These are phyloP conservation scores for Wickerhamomyces subpelliculosus DNA, from an alignment of 805 yeast genomes.

Conservation along the genomic window DNA sequence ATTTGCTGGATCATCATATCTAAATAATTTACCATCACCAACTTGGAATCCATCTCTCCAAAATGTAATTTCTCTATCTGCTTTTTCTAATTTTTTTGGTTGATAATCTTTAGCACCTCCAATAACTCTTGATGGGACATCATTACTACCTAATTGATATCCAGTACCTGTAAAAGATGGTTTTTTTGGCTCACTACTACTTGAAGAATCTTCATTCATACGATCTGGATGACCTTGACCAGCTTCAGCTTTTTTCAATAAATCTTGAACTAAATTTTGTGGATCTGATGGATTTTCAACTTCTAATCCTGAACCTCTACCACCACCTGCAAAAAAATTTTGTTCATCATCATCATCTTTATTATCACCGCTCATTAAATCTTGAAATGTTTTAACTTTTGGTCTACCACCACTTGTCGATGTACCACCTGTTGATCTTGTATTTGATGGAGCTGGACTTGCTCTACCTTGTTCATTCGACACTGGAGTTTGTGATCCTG, in stretches of 20 bases:
- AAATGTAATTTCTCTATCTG: constrained; percentile 76
- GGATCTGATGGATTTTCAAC: constrained; percentile 62
- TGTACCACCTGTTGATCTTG: neutral
- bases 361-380: constrained; percentile 30
- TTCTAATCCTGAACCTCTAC: constrained; percentile 68
- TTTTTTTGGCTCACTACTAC: constrained; percentile 30
- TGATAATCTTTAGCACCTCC: constrained; percentile 29
- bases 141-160: constrained; percentile 31
- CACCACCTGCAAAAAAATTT: constrained; percentile 60
- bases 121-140: constrained; percentile 26
- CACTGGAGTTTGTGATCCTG: neutral
- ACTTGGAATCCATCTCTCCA: constrained; percentile 97
- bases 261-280: constrained; percentile 41
- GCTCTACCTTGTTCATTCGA: no score
- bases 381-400: constrained; percentile 22
- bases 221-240: constrained; percentile 40
- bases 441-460: constrained; percentile 1
- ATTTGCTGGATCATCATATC: constrained; percentile 92
- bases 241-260: constrained; percentile 62
- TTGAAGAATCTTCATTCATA: constrained; percentile 23
- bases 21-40: constrained; percentile 79
- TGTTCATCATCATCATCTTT: constrained; percentile 48
- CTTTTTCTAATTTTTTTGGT: constrained; percentile 37
- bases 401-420: constrained; percentile 1
- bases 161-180: constrained; percentile 31